These are phyloP conservation scores for Trichosporon ovoides DNA, from an alignment of 1,284 basidiomycete genomes.

Conservation along the genomic window DNA sequence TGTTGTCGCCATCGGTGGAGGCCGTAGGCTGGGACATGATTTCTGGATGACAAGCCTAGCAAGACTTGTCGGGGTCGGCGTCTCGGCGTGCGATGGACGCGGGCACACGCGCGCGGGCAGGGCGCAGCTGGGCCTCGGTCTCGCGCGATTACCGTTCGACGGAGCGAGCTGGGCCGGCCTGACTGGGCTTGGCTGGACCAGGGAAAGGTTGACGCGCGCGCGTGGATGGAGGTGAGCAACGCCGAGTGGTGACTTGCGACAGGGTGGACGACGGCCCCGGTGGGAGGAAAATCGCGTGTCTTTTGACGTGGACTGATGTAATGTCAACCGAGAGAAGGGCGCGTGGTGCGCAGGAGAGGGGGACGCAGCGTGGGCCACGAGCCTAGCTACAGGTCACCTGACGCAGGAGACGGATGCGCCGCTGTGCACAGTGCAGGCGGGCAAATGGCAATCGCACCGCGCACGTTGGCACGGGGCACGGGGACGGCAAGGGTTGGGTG, in stretches of 20 bases:
- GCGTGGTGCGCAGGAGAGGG: no score
- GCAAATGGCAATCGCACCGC: no score
- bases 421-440: no score
- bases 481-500: no score
- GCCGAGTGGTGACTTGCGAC: not conserved
- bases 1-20: constrained; percentile 11
- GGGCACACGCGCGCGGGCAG: not conserved
- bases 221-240: not conserved
- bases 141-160: not conserved
- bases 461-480: no score
- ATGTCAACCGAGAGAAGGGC: no score
- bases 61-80: not conserved
- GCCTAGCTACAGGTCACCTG: no score
- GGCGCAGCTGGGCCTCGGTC: not conserved
- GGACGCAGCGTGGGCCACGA: no score
- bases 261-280: not conserved
- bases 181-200: not conserved
- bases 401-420: no score
- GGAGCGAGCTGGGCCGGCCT: not conserved
- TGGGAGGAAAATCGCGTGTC: not conserved
- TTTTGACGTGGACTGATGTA: not conserved
- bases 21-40: constrained; percentile 9
- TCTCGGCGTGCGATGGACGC: constrained; percentile 3
- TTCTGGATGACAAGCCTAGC: not conserved
- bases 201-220: not conserved